Conservation (phyloP, 768 basidiomycete species). For the Kwoniella pini region DNA sequence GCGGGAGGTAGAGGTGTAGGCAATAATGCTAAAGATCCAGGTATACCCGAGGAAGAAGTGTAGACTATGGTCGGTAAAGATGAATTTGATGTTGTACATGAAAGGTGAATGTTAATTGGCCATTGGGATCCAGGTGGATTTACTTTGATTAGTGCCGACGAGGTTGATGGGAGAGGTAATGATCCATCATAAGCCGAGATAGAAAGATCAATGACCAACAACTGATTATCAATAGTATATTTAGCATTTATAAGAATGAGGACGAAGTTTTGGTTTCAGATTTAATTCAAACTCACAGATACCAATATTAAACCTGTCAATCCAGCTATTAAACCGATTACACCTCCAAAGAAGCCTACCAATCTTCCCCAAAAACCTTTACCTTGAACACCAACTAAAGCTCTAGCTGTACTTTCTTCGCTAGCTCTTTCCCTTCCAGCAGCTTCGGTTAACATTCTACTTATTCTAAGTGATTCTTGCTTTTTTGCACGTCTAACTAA, state of each 20-base stretch:
- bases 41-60: slow-evolving; percentile 51
- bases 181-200: slow-evolving; percentile 50
- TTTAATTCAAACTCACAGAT: slow-evolving; percentile 33
- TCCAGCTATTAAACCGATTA: slow-evolving; percentile 48
- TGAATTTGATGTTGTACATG: slow-evolving; percentile 37
- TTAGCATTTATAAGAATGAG: too few relatives aligned
- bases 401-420: slow-evolving; percentile 44
- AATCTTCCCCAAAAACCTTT: slow-evolving; percentile 37
- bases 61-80: slow-evolving; percentile 49
- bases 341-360: slow-evolving; percentile 32
- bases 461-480: slow-evolving; percentile 43
- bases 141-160: slow-evolving; percentile 36
- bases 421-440: slow-evolving; percentile 32
- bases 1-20: slow-evolving; percentile 38
- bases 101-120: slow-evolving; percentile 45
- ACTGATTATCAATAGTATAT: slow-evolving; percentile 22
- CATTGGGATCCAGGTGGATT: slow-evolving; percentile 34
- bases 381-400: slow-evolving; percentile 46
- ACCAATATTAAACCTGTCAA: slow-evolving; percentile 44
- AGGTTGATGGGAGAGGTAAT: slow-evolving; percentile 30
- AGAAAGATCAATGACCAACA: slow-evolving; percentile 50
- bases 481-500: slow-evolving; percentile 47
- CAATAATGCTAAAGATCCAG: slow-evolving; percentile 48
- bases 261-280: too few relatives aligned
- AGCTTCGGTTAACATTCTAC: slow-evolving; percentile 45